Base-by-base conservation (phyloP, 345 rosid species). In the Adansonia digitata region DNA sequence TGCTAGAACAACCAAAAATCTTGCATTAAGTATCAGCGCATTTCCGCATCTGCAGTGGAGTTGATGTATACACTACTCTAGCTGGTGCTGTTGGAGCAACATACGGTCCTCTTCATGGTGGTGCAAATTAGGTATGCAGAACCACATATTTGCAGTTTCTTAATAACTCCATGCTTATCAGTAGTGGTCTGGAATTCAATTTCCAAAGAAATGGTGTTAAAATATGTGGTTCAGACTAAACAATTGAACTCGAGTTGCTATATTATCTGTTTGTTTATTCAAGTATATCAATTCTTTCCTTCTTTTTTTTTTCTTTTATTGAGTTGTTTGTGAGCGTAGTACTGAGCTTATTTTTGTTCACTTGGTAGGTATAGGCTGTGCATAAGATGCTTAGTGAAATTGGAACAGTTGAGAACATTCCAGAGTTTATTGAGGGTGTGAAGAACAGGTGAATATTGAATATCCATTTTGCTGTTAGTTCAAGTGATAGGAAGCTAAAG, bases 41-140 rank as follows among this genome's bases (percentile, higher is more conserved):
- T 74, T 40, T 74, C 73, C 84, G 81, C 83, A 45, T 77, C 68
- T 85, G 81, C 81, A 93, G 98, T 83, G 93, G 98, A 77, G 98
- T 94, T 79, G 93, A 94, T 83, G 97, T 93, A 52, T 94, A 86
- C 82, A 89, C 96, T 71, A 91, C 97, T 70, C 90, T 95, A 79
- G 86, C 97, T 79, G 97, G 99, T 82, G 97, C 98, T 75, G 97
- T 91, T 78, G 97, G 97, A 72, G 99, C 99, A 64, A 80, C 93
- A 46, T 95, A 93, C 79, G 98, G 99, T 72, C 98, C 98, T 71
- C 98, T 95, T 82, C 99, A 95, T 75, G 99, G 99, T 52, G 99
- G 98, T 45, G 99, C 99, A 49, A 93, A 95, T 78, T 98, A 95
- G 97, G 99, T 87, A 75, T 51, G 65, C 61, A 62, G 52, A 79